Evolutionary conservation across 2,329 filamentous ascomycete genomes (phyloP), one percentile per base, ranked within the genome.

Genomic region (Lomentospora prolificans): DNA sequence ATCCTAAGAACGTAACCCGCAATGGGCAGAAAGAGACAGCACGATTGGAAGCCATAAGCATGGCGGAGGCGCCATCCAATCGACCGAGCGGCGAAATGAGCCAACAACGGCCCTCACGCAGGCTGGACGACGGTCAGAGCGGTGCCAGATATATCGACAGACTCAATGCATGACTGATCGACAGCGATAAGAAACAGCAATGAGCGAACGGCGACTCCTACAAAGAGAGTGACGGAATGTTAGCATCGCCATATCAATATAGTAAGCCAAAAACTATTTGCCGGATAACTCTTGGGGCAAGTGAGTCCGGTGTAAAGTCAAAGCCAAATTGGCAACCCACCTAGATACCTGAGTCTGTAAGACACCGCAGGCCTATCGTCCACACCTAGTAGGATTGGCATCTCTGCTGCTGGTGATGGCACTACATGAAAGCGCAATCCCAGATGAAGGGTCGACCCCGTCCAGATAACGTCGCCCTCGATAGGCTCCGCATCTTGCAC

Each of bases 281-380:
- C 30, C 12, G 30, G 30, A 12, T 33, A 6, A 6, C 30, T 33
- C 30, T 6, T 7, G 30, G 30, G n/a, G n/a, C n/a, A n/a, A n/a
- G n/a, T n/a, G n/a, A n/a, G n/a, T n/a, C n/a, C n/a, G n/a, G 31
- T 36, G 3, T 12, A 3, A n/a, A 3, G 31, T 36, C 31, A 8
- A 9, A 36, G 3, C 10, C 31, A 36, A 8, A n/a, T 12, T 36
- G 3, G 3, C 31, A 36, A 3, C 36, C 36, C n/a, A 89, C 87
- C 84, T 78, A 88, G 76, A 63, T 89, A 87, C 56, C 87, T 80
- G 27, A 94, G 72, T 46, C 78, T 78, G 65, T 90, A 94, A 55
- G 76, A 82, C 8, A 88, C 81, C 3, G 84, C 76, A n/a, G 79
- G 69, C 50, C 89, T 83, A 55, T 89, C 82, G 53, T 84, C 79